A percentile compares a stretch with the other conserved stretches of the same genome.
These are phyloP conservation scores for Metschnikowia gruessii DNA, from an alignment of 805 yeast genomes.

Conservation along the genomic window DNA sequence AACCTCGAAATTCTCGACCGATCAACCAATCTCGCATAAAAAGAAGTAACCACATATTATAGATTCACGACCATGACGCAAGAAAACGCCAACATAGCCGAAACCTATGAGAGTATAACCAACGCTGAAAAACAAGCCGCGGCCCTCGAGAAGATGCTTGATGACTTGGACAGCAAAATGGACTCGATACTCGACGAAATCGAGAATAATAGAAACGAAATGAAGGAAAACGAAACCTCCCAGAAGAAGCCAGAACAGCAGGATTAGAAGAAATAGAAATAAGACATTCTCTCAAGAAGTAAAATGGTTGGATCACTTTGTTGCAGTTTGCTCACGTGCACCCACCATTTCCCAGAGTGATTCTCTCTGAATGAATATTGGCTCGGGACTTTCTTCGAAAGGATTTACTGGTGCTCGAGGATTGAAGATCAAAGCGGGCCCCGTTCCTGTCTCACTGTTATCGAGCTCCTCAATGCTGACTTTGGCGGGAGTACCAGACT, in stretches of 20 bases:
- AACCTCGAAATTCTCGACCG: no score
- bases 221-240: background rate
- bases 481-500: slow-evolving; percentile 71
- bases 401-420: slow-evolving; percentile 75
- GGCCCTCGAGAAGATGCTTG: slow-evolving; percentile 61
- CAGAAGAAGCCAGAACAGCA: background rate
- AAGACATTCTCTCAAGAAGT: background rate
- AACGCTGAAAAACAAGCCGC: slow-evolving; percentile 69
- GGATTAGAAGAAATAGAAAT: background rate
- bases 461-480: slow-evolving; percentile 51
- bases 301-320: background rate
- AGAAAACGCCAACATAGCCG: slow-evolving; percentile 43
- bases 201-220: slow-evolving; percentile 22
- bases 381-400: slow-evolving; percentile 50
- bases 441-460: slow-evolving; percentile 20
- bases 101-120: slow-evolving; percentile 56
- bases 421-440: slow-evolving; percentile 48
- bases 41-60: no score
- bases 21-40: no score
- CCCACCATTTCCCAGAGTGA: slow-evolving; percentile 14
- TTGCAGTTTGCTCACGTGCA: background rate
- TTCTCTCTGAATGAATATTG: slow-evolving; percentile 46
- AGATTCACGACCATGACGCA: slow-evolving; percentile 26
- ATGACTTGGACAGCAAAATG: slow-evolving; percentile 60
- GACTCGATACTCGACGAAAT: slow-evolving; percentile 54